Base-by-base conservation (phyloP, 306 rosid species). In the Datisca glomerata region DNA sequence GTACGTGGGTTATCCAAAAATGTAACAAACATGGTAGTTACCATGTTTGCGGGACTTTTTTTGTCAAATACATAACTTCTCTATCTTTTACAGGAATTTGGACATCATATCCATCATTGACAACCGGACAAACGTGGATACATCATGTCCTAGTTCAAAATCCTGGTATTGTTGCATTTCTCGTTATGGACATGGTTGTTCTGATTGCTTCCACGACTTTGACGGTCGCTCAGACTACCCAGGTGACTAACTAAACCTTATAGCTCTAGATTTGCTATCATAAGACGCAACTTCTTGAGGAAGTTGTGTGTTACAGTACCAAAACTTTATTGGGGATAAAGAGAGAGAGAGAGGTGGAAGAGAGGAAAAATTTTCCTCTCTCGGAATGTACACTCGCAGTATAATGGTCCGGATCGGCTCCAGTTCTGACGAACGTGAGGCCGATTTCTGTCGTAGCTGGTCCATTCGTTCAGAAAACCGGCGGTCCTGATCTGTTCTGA, bases 1-100 rank as follows among this genome's bases (percentile, higher is more conserved):
- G 97, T 89, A 83, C 31, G 93, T 39, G 21, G 48, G 39, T 67
- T 8, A 15, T 20, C 48, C 27, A 24, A 28, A 25, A 52, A 38
- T 53, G 32, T 60, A 44, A 46, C 60, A 32, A 38, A n/a, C 51
- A 38, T 27, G 51, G 14, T 55, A 20, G 60, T 7, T 43, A 20
- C 18, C 14, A 22, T 3, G 15, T 12, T 18, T 41, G 22, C 23
- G 24, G 6, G 1, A 31, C 7, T 12, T 47, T 51, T 28, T 47
- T 45, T 55, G 50, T 24, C 55, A 57, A 45, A 28, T 18, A 15
- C 50, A 47, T 62, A 47, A 34, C 50, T 45, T 12, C 32, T 55
- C 46, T 60, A 51, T 61, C 66, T 53, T 63, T 67, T 61, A 42
- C 75, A 83, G 97, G 97, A 64, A 56, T 83, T 54, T 80, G 72